Evolutionary conservation across 2,329 filamentous ascomycete genomes (phyloP).

Genomic region (Exserohilum turcica): DNA sequence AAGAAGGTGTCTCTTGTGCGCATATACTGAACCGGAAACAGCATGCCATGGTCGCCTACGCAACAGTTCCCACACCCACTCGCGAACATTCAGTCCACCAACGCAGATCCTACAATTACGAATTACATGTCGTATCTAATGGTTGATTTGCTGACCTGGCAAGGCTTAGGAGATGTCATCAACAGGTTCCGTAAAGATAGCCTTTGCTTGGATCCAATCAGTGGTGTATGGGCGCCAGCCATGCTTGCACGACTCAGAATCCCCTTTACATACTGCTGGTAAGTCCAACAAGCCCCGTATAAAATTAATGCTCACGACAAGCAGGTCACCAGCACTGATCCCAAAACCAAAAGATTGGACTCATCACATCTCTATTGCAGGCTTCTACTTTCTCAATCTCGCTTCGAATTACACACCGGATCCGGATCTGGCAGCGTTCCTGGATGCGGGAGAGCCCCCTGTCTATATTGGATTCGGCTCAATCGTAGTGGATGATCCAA

Average conservation of each 20-base stretch:
- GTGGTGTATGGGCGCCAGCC: constrained; percentile 80
- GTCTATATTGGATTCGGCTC: constrained; percentile 52
- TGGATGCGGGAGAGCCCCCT: constrained; percentile 47
- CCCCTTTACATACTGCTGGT: constrained; percentile 91
- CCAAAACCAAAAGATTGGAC: constrained; percentile 55
- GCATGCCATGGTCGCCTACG: constrained; percentile 89
- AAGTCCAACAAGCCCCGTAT: constrained; percentile 7
- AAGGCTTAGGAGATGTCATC: constrained; percentile 87
- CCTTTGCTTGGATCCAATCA: constrained; percentile 76
- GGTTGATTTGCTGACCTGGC: constrained; percentile 92
- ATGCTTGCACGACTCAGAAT: constrained; percentile 76
- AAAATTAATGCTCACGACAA: neutral
- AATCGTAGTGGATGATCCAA: constrained; percentile 51
- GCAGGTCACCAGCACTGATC: constrained; percentile 49
- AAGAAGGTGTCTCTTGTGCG: neutral
- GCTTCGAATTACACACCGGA: constrained; percentile 48
- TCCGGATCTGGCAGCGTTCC: constrained; percentile 47
- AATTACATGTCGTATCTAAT: constrained; percentile 85
- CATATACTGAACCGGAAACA: constrained; percentile 31
- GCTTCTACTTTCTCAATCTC: constrained; percentile 49
- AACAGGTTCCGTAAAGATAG: constrained; percentile 80
- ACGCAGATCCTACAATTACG: constrained; percentile 75
- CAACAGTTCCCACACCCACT: constrained; percentile 85
- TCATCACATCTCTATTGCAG: constrained; percentile 48
- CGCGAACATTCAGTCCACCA: constrained; percentile 77